Evolutionary conservation across 257 asterid genomes (phyloP).

Genomic region (Catharanthus roseus): DNA sequence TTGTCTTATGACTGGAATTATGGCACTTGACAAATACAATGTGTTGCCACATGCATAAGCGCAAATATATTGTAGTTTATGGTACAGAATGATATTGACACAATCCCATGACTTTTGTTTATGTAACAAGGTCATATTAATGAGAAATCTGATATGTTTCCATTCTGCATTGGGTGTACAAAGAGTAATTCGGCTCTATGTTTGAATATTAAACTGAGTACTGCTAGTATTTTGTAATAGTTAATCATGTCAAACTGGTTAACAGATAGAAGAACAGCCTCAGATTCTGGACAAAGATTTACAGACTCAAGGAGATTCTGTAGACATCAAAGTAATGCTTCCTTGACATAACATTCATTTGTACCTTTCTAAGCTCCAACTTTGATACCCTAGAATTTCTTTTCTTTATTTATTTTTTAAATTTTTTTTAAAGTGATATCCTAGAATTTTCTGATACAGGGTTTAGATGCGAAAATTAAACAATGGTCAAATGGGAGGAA

Average conservation of each 20-base stretch:
- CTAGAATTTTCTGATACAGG: conserved; percentile 33
- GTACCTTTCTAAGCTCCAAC: conserved; percentile 5
- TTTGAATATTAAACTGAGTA: background rate
- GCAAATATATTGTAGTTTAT: background rate
- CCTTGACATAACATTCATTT: conserved; percentile 2
- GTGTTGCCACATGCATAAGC: background rate
- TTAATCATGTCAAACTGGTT: conserved; percentile 4
- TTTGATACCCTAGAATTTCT: background rate
- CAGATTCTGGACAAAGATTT: conserved; percentile 31
- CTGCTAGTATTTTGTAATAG: background rate
- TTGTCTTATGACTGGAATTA: background rate
- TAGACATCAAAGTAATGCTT: conserved; percentile 44
- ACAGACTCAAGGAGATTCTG: conserved; percentile 35
- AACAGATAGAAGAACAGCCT: conserved; percentile 73
- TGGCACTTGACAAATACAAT: background rate
- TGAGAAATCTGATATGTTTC: background rate
- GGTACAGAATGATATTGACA: background rate
- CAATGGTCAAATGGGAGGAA: conserved; percentile 92
- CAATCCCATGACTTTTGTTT: background rate
- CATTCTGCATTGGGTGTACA: background rate
- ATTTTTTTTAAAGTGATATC: no score
- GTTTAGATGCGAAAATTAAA: conserved; percentile 64
- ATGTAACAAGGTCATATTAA: background rate
- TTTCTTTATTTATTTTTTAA: no score
- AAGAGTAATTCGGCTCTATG: background rate